These are phyloP conservation scores for Solanum tarapatanum DNA, from an alignment of 257 asterid genomes.

Conservation along the genomic window DNA sequence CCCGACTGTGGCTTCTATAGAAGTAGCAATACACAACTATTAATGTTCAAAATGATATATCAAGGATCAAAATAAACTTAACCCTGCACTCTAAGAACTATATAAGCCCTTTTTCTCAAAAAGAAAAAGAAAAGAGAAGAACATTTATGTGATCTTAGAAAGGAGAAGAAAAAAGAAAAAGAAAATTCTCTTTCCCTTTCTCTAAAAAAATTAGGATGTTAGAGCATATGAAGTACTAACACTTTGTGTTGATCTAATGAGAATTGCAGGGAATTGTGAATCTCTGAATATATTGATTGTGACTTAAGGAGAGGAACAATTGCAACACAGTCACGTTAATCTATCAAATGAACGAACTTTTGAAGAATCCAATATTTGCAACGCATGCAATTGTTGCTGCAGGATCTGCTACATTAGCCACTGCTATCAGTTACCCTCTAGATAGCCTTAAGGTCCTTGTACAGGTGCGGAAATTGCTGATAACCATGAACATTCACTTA, in stretches of 20 bases:
- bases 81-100: neutral
- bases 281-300: neutral
- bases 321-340: neutral
- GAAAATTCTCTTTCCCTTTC: neutral
- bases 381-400: slow-evolving; percentile 61
- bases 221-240: neutral
- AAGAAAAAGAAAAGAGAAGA: neutral
- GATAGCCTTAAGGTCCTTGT: slow-evolving; percentile 72
- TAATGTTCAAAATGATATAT: neutral
- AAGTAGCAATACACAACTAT: neutral
- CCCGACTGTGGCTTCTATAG: neutral
- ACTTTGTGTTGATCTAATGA: neutral
- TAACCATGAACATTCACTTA: neutral
- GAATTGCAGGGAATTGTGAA: neutral
- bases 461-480: slow-evolving; percentile 38
- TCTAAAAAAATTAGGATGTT: neutral
- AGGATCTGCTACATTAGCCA: slow-evolving; percentile 52
- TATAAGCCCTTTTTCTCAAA: neutral
- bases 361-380: slow-evolving; percentile 42
- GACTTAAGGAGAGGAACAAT: neutral
- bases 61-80: neutral
- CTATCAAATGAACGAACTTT: slow-evolving; percentile 55
- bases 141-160: neutral
- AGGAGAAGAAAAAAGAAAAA: neutral
- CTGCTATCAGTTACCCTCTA: slow-evolving; percentile 61